A percentile compares a stretch with the other conserved stretches of the same genome.
Conservation (phyloP, 371 early-diverging fungal genomes). For the Haplosporangium sp. region DNA sequence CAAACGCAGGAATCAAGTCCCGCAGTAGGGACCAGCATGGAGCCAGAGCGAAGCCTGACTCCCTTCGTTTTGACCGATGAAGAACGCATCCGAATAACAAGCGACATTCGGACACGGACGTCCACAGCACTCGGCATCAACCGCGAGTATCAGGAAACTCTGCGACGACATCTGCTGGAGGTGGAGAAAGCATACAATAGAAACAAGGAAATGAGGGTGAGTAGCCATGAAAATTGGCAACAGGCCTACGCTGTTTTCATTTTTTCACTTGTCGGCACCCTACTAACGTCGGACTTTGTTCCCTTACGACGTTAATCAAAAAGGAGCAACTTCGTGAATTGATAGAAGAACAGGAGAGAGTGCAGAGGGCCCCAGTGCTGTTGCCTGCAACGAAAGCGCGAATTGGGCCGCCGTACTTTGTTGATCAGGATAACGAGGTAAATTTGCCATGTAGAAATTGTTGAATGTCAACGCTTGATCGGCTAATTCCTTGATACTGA, state of each 20-base stretch:
- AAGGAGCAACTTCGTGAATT: conserved; percentile 18
- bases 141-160: conserved; percentile 16
- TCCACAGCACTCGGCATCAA: conserved; percentile 26
- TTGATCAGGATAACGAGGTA: conserved; percentile 56
- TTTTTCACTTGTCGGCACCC: no score
- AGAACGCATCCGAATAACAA: conserved; percentile 16
- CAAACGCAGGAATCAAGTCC: no score
- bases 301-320: no score
- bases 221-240: background rate
- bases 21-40: background rate
- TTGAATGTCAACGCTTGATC: background rate
- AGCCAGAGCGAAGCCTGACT: background rate
- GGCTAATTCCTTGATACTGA: no score
- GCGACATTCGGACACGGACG: conserved; percentile 14
- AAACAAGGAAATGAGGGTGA: conserved; percentile 25
- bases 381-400: conserved; percentile 11
- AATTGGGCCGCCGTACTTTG: conserved; percentile 59
- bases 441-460: background rate
- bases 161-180: conserved; percentile 19
- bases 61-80: conserved; percentile 2
- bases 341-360: conserved; percentile 9
- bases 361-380: conserved; percentile 11
- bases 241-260: background rate
- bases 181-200: conserved; percentile 25
- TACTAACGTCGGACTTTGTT: no score